Evolutionary conservation across 2,329 filamentous ascomycete species (phyloP), one percentile per base, ranked within the genome.

Genomic region (Sphaerulina vaccinii): DNA sequence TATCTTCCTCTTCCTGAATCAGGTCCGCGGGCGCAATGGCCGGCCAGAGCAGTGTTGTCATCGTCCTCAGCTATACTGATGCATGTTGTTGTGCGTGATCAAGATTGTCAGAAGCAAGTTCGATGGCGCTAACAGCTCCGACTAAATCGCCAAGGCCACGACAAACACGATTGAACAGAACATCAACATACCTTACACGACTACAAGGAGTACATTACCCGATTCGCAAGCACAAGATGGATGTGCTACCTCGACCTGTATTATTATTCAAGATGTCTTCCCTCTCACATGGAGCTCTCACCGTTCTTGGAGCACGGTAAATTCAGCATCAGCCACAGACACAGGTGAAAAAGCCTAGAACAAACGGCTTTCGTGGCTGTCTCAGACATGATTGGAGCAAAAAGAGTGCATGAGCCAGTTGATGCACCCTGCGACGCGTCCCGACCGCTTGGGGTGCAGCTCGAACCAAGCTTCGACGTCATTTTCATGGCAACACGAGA

Each of bases 31-130:
- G 69, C 16, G 77, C 68, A 33, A 83, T 74, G 47, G 79, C 76
- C 52, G 82, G 82, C 72, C 82, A 85, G 47, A 82, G 75, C 66
- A 79, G 77, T 37, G 81, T 80, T 15, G 82, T 81, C 82, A 85
- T 85, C 47, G 13, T 61, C 16, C n/a, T 29, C 15, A 16, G n/a
- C 45, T 24, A 39, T 38, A 41, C 23, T 24, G 33, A 38, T 16
- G 22, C 37, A 11, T 10, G 13, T 11, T 23, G 27, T 32, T 18
- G 36, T 35, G 37, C 35, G 41, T 33, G n/a, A n/a, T n/a, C n/a
- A n/a, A n/a, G 10, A 32, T 32, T 10, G 7, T 10, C 27, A 33
- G 36, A 49, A 32, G 37, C 37, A 39, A 39, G 37, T 8, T 39
- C 37, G 1, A n/a, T n/a, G n/a, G n/a, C n/a, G n/a, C n/a, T n/a